These are phyloP conservation scores for Mucor irregularis DNA, from an alignment of 371 early-diverging fungal genomes.

Conservation along the genomic window DNA sequence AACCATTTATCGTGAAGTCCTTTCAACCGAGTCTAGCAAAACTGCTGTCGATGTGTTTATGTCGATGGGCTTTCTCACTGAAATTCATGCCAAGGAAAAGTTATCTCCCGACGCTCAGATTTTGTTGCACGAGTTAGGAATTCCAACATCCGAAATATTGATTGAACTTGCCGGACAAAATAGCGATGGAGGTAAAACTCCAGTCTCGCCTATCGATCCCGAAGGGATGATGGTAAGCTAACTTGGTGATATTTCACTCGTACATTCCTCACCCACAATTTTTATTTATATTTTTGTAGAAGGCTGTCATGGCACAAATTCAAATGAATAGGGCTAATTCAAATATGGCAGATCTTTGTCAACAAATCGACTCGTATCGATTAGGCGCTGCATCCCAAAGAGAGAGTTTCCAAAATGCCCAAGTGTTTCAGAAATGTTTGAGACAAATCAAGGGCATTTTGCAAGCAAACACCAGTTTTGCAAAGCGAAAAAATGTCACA, in stretches of 20 bases:
- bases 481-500: conserved; percentile 31
- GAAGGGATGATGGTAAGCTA: conserved; percentile 50
- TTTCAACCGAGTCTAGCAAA: conserved; percentile 48
- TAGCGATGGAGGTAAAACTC: conserved; percentile 39
- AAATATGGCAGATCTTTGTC: conserved; percentile 54
- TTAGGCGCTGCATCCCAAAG: conserved; percentile 42
- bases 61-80: conserved; percentile 44
- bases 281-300: conserved; percentile 26
- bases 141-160: conserved; percentile 45
- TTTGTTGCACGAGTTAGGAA: conserved; percentile 47
- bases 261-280: not conserved
- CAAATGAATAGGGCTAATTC: conserved; percentile 57
- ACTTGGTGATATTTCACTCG: not conserved
- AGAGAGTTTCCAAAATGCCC: conserved; percentile 52
- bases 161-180: conserved; percentile 50
- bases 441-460: conserved; percentile 53
- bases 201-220: conserved; percentile 43
- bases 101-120: conserved; percentile 51
- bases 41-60: conserved; percentile 48
- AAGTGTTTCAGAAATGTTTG: conserved; percentile 52
- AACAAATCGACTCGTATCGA: conserved; percentile 51
- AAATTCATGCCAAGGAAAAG: conserved; percentile 44
- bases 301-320: conserved; percentile 54
- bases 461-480: conserved; percentile 39
- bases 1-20: conserved; percentile 50